Evolutionary conservation across 2,329 filamentous ascomycete species (phyloP).

Genomic region (Venturia carpophila): DNA sequence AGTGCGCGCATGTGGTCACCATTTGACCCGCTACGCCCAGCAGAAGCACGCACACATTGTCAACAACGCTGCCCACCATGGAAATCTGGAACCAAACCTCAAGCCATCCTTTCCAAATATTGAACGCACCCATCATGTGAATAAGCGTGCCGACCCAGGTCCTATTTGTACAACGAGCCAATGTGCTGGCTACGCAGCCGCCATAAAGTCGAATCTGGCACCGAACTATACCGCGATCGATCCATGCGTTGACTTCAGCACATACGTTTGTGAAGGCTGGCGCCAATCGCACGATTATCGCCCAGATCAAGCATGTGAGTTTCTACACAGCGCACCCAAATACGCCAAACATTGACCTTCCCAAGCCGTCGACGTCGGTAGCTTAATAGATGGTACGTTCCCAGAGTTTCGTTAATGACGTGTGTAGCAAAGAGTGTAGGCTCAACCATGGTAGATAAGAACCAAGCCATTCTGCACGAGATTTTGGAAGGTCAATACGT

Average conservation of each 20-base stretch:
- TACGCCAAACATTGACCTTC: neutral
- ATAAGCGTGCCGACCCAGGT: conserved; percentile 11
- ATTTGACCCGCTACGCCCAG: neutral
- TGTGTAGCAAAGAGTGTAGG: neutral
- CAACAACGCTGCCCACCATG: neutral
- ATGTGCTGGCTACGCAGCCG: neutral
- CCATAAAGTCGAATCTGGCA: conserved; percentile 54
- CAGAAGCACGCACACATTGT: neutral
- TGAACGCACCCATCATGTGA: neutral
- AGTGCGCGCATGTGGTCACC: neutral
- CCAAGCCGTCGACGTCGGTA: neutral
- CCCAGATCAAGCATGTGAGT: conserved; percentile 14
- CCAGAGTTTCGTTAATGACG: neutral
- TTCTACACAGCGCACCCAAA: too few species aligned
- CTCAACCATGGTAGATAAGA: conserved; percentile 14
- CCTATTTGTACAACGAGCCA: neutral
- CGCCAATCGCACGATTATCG: conserved; percentile 10
- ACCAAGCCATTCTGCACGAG: conserved; percentile 4
- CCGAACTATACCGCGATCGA: conserved; percentile 56
- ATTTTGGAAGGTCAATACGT: conserved; percentile 19
- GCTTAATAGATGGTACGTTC: neutral
- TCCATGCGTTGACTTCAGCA: conserved; percentile 61
- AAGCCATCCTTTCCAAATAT: neutral
- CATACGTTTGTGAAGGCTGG: conserved; percentile 49
- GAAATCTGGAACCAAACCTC: neutral